A percentile compares a stretch with the other conserved stretches of the same genome.
Conservation (phyloP, 1,284 basidiomycete species). For the Mycena citricolor region DNA sequence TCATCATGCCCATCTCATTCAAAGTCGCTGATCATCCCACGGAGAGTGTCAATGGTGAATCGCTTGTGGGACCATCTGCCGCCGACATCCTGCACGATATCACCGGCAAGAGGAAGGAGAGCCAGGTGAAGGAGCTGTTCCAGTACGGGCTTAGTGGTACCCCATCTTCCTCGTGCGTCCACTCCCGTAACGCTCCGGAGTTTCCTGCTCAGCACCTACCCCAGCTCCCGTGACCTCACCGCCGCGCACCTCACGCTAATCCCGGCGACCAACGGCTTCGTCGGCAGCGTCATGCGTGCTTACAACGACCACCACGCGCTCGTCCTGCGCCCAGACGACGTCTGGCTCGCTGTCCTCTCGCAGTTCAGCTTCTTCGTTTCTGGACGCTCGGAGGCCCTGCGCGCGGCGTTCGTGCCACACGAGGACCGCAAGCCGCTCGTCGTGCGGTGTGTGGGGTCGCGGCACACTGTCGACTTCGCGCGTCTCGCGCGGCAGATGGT, state of each 20-base stretch:
- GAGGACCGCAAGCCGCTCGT: slow-evolving; percentile 36
- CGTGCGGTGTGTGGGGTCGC: slow-evolving; percentile 28
- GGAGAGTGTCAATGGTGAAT: background rate
- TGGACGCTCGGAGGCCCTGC: slow-evolving; percentile 39
- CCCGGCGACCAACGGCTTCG: slow-evolving; percentile 35
- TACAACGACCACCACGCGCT: slow-evolving; percentile 37
- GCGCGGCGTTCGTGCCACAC: slow-evolving; percentile 41
- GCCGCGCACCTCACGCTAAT: background rate
- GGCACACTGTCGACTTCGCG: slow-evolving; percentile 36
- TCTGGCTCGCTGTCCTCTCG: slow-evolving; percentile 45
- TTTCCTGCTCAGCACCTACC: no score
- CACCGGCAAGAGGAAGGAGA: no score
- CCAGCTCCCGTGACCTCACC: slow-evolving; percentile 1
- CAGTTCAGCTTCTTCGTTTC: slow-evolving; percentile 48
- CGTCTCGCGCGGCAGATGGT: slow-evolving; percentile 35
- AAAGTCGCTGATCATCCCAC: slow-evolving; percentile 1
- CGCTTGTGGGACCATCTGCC: background rate
- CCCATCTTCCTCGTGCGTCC: no score
- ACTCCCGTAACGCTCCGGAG: no score
- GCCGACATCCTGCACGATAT: background rate
- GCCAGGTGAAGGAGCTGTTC: no score
- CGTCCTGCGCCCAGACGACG: slow-evolving; percentile 36
- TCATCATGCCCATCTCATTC: slow-evolving; percentile 9
- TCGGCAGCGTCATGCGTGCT: slow-evolving; percentile 37
- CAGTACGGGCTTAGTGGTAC: no score